Percentiles rank a stretch among this genome's conserved stretches.
These are phyloP conservation scores for Sphagnum tenellum DNA, from an alignment of 225 moss, liverwort and hornwort genomes.

Conservation along the genomic window DNA sequence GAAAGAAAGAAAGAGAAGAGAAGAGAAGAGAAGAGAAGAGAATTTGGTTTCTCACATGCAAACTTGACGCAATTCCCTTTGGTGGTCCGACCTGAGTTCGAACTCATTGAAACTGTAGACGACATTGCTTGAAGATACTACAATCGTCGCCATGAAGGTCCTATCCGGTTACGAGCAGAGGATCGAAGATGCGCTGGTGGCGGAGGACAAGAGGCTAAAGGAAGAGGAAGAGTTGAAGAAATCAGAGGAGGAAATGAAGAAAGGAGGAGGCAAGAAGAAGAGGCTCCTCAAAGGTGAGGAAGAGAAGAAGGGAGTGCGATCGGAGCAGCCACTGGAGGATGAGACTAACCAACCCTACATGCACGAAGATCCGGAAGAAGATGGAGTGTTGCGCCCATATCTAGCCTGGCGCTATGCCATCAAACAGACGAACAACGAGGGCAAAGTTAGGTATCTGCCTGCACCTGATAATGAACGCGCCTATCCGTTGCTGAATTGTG, in stretches of 20 bases:
- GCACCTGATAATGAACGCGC: constrained; percentile 45
- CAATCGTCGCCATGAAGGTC: background rate
- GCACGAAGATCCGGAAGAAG: constrained; percentile 26
- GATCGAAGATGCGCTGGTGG: constrained; percentile 19
- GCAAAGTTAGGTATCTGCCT: constrained; percentile 29
- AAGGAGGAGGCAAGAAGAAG: constrained; percentile 9
- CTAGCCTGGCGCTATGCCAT: constrained; percentile 55
- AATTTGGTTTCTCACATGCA: too few relatives aligned
- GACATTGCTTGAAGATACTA: too few relatives aligned
- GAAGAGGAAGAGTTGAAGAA: constrained; percentile 13
- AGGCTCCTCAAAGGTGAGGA: constrained; percentile 3
- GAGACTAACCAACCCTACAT: constrained; percentile 23
- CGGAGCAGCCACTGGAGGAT: constrained; percentile 32
- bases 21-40: too few relatives aligned
- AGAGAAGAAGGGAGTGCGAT: constrained; percentile 25
- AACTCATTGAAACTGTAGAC: too few relatives aligned
- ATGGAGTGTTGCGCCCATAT: constrained; percentile 33
- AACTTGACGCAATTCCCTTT: too few relatives aligned
- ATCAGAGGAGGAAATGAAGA: constrained; percentile 10
- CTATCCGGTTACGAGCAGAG: constrained; percentile 17
- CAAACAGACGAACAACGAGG: constrained; percentile 38
- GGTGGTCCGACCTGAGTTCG: too few relatives aligned
- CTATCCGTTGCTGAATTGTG: constrained; percentile 62
- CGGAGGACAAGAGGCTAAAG: constrained; percentile 17
- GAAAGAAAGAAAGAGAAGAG: too few relatives aligned